Percentiles rank a stretch among this genome's conserved stretches.
These are phyloP conservation scores for Quercus parvula DNA, from an alignment of 306 rosid genomes.

Conservation along the genomic window DNA sequence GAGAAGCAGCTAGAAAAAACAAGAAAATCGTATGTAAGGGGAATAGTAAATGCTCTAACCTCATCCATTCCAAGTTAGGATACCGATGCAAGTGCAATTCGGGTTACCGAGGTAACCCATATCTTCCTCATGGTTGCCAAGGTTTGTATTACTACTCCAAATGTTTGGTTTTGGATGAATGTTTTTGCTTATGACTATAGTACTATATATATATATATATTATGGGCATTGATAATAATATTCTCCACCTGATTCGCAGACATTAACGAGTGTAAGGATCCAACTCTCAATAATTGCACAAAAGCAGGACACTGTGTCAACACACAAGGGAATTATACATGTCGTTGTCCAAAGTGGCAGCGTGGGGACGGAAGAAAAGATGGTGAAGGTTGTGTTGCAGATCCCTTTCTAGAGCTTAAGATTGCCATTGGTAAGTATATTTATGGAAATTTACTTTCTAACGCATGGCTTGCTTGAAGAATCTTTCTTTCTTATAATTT, in stretches of 20 bases:
- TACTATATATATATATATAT: too few relatives aligned
- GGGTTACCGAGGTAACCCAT: conserved; percentile 29
- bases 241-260: background rate
- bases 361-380: background rate
- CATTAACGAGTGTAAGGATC: background rate
- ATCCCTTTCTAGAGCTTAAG: background rate
- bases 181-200: too few relatives aligned
- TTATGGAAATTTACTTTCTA: too few relatives aligned
- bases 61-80: background rate
- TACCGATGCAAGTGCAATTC: conserved; percentile 23
- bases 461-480: too few relatives aligned
- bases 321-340: too few relatives aligned
- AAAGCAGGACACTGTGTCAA: too few relatives aligned
- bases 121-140: conserved; percentile 22
- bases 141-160: background rate
- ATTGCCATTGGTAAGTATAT: background rate
- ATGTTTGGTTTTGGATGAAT: background rate
- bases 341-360: too few relatives aligned
- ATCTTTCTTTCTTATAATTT: too few relatives aligned
- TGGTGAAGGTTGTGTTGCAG: background rate
- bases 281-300: background rate
- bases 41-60: background rate
- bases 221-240: too few relatives aligned
- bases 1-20: background rate
- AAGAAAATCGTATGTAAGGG: background rate